Base-by-base conservation (phyloP, 768 basidiomycete species). In the Infundibulicybe gibba region DNA sequence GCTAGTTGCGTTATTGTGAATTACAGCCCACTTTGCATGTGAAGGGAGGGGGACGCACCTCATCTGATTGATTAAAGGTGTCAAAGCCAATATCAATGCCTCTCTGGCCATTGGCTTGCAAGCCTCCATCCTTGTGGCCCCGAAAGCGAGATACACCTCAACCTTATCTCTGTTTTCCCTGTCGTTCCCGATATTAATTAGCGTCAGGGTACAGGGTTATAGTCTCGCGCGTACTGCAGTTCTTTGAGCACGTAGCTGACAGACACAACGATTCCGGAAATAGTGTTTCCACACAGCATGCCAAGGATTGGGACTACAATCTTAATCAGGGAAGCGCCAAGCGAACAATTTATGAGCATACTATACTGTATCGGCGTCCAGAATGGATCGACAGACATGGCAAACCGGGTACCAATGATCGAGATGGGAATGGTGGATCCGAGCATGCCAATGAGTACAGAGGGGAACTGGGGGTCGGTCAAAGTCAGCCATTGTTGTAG, bases 61-160 rank as follows among this genome's bases (percentile, higher is more conserved):
- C 88, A 95, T 90, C 65, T 82, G 83, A 56, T 87, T 94, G 56
- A 94, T 82, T 5, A 81, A 84, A 0, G 89, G 93, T 4, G 86
- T 81, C 4, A 94, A 69, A 0, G 91, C 85, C 19, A 92, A 69
- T 40, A 82, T 78, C n/a, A 94, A 75, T 0, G 87, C 90, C 44
- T 91, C 86, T 2, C 77, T 75, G 0, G 81, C 86, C 38, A 94
- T 76, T 0, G 91, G 90, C 48, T 77, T 75, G 58, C 87, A 91
- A 0, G 91, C 93, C 61, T 93, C 92, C 51, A 85, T 77, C 13
- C 91, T 73, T 0, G 87, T 82, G 0, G 90, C 93, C 1, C 92
- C 92, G 49, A 91, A 90, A 0, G 91, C 85, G 19, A 94, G 81
- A 52, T 88, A 87, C 31, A 81, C 85, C 61, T 95, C 93, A 1